A percentile compares a stretch with the other conserved stretches of the same genome.
Evolutionary conservation across 2,329 filamentous ascomycete species (phyloP).

Genomic region (Macrophomina tecta): DNA sequence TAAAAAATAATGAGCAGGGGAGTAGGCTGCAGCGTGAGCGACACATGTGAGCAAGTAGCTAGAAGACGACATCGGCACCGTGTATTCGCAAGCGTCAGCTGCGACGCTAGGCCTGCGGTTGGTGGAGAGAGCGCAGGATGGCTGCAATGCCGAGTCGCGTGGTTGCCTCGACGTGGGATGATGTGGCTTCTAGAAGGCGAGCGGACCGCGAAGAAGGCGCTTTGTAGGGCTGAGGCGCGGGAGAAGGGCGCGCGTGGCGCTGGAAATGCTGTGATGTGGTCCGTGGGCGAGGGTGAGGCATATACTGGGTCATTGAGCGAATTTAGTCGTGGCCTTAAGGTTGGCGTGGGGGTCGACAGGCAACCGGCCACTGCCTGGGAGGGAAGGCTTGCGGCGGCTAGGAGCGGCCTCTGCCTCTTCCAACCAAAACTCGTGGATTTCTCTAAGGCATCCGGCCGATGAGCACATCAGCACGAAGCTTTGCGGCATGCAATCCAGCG

Average conservation of each 20-base stretch:
- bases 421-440: too few relatives aligned
- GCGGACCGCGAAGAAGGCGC: not conserved
- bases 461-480: not conserved
- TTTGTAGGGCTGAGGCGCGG: constrained; percentile 12
- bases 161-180: not conserved
- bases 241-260: constrained; percentile 3
- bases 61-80: constrained; percentile 16
- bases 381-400: not conserved
- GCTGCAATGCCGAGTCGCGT: not conserved
- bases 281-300: constrained; percentile 2
- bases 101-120: constrained; percentile 4
- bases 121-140: constrained; percentile 7
- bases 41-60: not conserved
- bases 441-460: not conserved
- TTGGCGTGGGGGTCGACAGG: not conserved
- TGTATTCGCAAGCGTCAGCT: constrained; percentile 27
- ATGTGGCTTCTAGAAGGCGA: constrained; percentile 21
- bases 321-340: not conserved
- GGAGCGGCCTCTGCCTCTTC: not conserved
- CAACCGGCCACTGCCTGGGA: not conserved
- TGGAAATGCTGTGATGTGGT: constrained; percentile 11
- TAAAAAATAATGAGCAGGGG: not conserved
- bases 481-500: not conserved
- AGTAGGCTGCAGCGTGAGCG: not conserved
- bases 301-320: not conserved